Base-by-base conservation (phyloP, 2,329 filamentous ascomycete species). In the Diaporthe sp. region DNA sequence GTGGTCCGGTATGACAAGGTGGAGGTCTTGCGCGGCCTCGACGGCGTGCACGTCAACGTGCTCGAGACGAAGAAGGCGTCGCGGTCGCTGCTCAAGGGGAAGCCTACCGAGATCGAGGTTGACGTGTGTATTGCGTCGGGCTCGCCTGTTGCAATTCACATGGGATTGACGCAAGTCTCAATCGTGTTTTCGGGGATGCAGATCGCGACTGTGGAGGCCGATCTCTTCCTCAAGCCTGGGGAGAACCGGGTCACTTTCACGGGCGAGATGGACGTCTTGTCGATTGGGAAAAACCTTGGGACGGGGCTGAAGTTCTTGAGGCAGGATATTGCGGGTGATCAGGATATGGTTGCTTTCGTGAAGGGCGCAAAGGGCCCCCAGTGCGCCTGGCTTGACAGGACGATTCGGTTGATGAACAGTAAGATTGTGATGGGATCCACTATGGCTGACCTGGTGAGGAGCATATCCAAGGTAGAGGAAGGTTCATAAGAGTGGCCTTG, bases 381-480 rank as follows among this genome's bases (percentile, higher is more conserved):
- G 72, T 74, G 72, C 31, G 28, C 53, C 1, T 74, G 72, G 72
- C 72, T 74, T 12, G 72, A 74, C 31, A 57, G 57, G 42, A 74
- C 63, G 15, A 57, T 74, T 34, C 65, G 57, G 28, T 8, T 60
- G 72, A 74, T 74, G 72, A 25, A 74, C 31, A 74, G 72, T 22
- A 60, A 31, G 61, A 70, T 74, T n/a, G 42, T 57, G 28, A 74
- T 74, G 72, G 63, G 63, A 3, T 60, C 53, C 28, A 74, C 72
- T 13, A 53, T 74, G 72, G 51, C 72, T 51, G 72, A 60, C 51
- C 28, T 70, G 61, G 37, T 70, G 28, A 60, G n/a, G 20, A 74
- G 72, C 28, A 51, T 61, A 10, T 71, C 31, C 28, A 68, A 58
- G 72, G 61, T 34, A 25, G 61, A 74, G 34, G 63, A 53, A 13